A percentile compares a stretch with the other conserved stretches of the same genome.
Conservation (phyloP, 1,284 basidiomycete species). For the Mycena citricolor region DNA sequence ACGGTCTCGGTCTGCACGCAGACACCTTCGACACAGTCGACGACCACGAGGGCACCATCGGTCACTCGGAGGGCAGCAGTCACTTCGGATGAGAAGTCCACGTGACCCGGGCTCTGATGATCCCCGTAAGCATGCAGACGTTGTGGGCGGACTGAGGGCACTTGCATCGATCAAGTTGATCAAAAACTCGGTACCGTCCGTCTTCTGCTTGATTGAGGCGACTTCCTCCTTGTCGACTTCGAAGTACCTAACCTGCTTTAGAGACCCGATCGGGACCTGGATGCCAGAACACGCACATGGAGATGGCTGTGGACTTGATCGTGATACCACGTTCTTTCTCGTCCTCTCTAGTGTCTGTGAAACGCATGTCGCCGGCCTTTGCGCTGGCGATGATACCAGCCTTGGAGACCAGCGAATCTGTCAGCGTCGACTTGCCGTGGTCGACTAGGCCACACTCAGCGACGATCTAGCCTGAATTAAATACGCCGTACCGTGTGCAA, state of each 20-base stretch:
- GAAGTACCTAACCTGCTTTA: conserved; percentile 61
- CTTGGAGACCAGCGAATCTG: conserved; percentile 98
- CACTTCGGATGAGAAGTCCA: conserved; percentile 99
- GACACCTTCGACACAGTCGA: conserved; percentile 99
- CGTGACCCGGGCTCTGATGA: conserved; percentile 77
- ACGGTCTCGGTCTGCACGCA: conserved; percentile 99
- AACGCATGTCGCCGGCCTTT: conserved; percentile 97
- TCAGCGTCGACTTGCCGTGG: conserved; percentile 99
- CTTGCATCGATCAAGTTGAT: conserved; percentile 98
- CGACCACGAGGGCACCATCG: conserved; percentile 97
- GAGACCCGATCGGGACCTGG: neutral
- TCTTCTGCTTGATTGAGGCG: conserved; percentile 88
- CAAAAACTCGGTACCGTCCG: conserved; percentile 92
- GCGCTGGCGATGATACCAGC: conserved; percentile 97
- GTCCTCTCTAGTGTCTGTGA: conserved; percentile 97
- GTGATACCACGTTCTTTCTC: conserved; percentile 99
- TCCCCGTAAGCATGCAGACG: conserved; percentile 1
- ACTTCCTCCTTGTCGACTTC: conserved; percentile 91
- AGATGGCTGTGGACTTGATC: conserved; percentile 99
- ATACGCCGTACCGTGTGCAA: conserved; percentile 77
- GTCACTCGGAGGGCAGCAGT: conserved; percentile 99
- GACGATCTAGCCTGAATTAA: neutral
- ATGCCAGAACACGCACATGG: conserved; percentile 57
- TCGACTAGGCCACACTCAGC: conserved; percentile 65
- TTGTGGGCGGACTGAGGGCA: neutral